Base-by-base conservation (phyloP, 116 monocot genomes). In the Zostera marina region DNA sequence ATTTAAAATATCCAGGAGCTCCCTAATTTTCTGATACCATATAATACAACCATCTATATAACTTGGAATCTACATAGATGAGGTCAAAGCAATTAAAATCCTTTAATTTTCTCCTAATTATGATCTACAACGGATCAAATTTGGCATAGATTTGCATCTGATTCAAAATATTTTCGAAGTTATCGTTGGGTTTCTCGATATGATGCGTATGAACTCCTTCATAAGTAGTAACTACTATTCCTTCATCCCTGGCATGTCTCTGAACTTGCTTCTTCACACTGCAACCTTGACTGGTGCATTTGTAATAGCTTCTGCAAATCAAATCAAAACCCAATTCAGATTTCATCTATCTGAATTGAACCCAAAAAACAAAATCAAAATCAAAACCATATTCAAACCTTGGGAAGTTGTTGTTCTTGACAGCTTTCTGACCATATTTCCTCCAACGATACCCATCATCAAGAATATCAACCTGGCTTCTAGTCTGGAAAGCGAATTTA, bases 141-240 rank as follows among this genome's bases (percentile, higher is more conserved):
- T 54, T 59, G 47, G 70, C 32, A 56, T 64, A 74, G 14, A 74
- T 75, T 21, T 68, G 71, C 74, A 79, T 71, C 55, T 75, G 74
- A 38, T 14, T 71, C 67, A 79, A 54, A 22, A 79, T 79, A 3
- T 69, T 66, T 38, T 79, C 71, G 63, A 79, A 79, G 56, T 60
- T 79, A 52, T 79, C 79, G 38, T 55, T 74, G 6, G 68, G 71
- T 41, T 71, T 70, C 49, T 58, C 57, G 14, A 63, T 52, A 20
- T 63, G 15, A 9, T 70, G 70, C 1, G 32, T 58, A 51, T 70
- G 70, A 8, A 56, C 47, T 21, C 70, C 70, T 9, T 70, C 70
- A 16, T 70, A 70, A 11, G 70, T 70, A 9, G 70, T 70, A 41
- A 70, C 58, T 25, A 70, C 70, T 13, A 70, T 21, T 5, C 42